Evolutionary conservation across 2,329 filamentous ascomycete genomes (phyloP).

Genomic region (Aphanoascus verrucosus): DNA sequence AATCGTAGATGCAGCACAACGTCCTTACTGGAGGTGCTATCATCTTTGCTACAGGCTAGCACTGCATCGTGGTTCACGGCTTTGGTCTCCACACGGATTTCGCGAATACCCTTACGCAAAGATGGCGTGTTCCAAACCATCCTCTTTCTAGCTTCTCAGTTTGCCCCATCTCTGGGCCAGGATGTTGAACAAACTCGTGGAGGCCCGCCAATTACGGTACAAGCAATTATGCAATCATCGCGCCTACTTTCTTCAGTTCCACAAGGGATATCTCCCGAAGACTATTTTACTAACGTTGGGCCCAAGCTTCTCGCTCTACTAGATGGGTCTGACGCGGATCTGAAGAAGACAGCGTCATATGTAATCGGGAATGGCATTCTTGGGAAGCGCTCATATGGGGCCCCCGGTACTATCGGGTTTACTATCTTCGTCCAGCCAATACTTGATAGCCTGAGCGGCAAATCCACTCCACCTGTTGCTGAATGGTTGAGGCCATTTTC

Average conservation of each 20-base stretch:
- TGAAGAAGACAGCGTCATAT: slow-evolving; percentile 35
- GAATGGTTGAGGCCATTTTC: slow-evolving; percentile 24
- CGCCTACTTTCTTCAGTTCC: slow-evolving; percentile 35
- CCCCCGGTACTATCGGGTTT: slow-evolving; percentile 32
- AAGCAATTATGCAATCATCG: slow-evolving; percentile 37
- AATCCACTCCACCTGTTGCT: slow-evolving; percentile 20
- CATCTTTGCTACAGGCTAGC: slow-evolving; percentile 30
- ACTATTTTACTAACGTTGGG: slow-evolving; percentile 32
- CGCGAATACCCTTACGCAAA: slow-evolving; percentile 30
- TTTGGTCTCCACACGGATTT: slow-evolving; percentile 29
- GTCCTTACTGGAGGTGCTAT: slow-evolving; percentile 28
- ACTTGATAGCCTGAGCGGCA: slow-evolving; percentile 29
- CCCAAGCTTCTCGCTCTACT: slow-evolving; percentile 33
- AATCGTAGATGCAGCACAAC: slow-evolving; percentile 27
- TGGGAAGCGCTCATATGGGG: slow-evolving; percentile 31
- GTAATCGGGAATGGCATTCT: slow-evolving; percentile 36
- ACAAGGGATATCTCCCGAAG: slow-evolving; percentile 25
- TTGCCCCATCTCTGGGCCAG: slow-evolving; percentile 31
- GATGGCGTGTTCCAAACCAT: slow-evolving; percentile 36
- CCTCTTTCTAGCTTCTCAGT: slow-evolving; percentile 34
- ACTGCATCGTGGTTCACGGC: slow-evolving; percentile 32
- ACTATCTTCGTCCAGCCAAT: slow-evolving; percentile 34
- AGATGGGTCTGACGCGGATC: slow-evolving; percentile 31
- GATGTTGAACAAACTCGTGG: slow-evolving; percentile 23
- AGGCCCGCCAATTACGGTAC: slow-evolving; percentile 34